Percentiles rank a stretch among this genome's conserved stretches.
phyloP scores from a whole-genome alignment of 306 rosid genomes.

The Pterocarpus santalinus region DNA sequence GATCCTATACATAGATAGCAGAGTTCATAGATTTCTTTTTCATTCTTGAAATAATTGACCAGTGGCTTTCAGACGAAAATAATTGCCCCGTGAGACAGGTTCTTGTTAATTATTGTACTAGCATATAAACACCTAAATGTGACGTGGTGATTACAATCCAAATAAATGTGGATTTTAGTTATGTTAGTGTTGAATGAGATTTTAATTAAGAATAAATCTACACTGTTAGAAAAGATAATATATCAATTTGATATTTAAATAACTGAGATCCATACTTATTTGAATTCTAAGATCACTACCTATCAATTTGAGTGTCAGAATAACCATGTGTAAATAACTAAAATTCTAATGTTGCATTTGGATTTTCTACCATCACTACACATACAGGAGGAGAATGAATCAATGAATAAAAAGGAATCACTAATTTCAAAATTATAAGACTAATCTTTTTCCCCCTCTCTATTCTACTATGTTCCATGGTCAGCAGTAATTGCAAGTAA shows the following conservation, averaged over 20 bases:
- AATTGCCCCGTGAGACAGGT: not conserved
- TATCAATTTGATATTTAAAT: too few species aligned
- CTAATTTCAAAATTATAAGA: constrained; percentile 10
- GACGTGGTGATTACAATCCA: too few species aligned
- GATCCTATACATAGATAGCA: not conserved
- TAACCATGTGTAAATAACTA: too few species aligned
- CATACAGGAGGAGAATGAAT: not conserved
- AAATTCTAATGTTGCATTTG: not conserved
- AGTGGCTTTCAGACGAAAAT: constrained; percentile 3
- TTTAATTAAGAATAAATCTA: too few species aligned
- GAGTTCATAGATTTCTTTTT: constrained; percentile 21
- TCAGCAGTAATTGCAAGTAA: not conserved
- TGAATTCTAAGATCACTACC: too few species aligned
- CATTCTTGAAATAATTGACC: not conserved
- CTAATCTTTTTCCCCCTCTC: not conserved
- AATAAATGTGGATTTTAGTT: not conserved
- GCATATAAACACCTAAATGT: too few species aligned
- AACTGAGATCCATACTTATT: too few species aligned
- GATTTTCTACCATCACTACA: not conserved
- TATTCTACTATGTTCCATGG: too few species aligned
- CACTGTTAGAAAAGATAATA: too few species aligned
- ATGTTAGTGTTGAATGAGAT: too few species aligned
- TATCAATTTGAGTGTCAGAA: too few species aligned
- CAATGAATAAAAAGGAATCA: not conserved
- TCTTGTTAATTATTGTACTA: constrained; percentile 19